These are phyloP conservation scores for Haplographium delicatum DNA, from an alignment of 495 filamentous ascomycete genomes.

Conservation along the genomic window DNA sequence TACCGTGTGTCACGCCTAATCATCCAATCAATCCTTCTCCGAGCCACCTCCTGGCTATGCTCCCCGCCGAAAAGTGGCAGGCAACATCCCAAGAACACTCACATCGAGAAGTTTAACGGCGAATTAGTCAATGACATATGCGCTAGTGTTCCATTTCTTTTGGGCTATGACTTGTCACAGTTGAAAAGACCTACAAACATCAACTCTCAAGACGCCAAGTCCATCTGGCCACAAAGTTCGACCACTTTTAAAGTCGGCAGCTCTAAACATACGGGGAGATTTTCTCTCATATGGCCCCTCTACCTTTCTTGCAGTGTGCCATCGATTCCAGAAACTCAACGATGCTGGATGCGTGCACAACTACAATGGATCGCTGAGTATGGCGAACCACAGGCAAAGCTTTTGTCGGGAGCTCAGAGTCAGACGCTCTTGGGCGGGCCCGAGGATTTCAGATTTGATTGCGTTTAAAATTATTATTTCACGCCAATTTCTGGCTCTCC, in stretches of 20 bases:
- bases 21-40: slow-evolving; percentile 11
- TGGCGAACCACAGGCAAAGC: slow-evolving; percentile 7
- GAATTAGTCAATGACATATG: slow-evolving; percentile 10
- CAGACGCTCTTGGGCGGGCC: slow-evolving; percentile 7
- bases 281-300: slow-evolving; percentile 15
- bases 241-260: not conserved
- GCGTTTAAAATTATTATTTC: slow-evolving; percentile 1
- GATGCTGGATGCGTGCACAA: slow-evolving; percentile 8
- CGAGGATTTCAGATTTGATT: slow-evolving; percentile 12
- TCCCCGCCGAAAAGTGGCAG: not conserved
- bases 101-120: not conserved
- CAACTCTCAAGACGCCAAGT: not conserved
- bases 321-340: not conserved
- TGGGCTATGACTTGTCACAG: slow-evolving; percentile 3
- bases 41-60: not conserved
- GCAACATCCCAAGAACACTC: not conserved
- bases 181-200: not conserved
- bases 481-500: too few species aligned
- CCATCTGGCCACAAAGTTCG: not conserved
- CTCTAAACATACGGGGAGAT: not conserved
- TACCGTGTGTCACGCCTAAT: slow-evolving; percentile 14
- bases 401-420: not conserved
- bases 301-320: not conserved
- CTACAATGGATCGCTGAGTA: slow-evolving; percentile 2
- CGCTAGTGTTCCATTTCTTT: slow-evolving; percentile 10